Evolutionary conservation across 129 eudicot genomes (phyloP).

Genomic region (Saussurea involucrata): DNA sequence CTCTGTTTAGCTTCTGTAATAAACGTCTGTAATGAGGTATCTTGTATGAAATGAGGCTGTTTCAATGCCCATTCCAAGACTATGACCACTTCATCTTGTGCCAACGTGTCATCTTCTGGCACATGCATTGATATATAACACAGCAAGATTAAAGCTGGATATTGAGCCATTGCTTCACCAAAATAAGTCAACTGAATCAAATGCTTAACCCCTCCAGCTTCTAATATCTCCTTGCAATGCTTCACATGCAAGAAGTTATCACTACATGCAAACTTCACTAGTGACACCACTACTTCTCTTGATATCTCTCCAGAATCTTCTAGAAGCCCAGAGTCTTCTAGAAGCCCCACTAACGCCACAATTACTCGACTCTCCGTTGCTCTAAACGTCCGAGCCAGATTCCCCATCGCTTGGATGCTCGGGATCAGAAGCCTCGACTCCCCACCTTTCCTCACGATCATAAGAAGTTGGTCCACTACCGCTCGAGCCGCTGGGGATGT

Average conservation of each 20-base stretch:
- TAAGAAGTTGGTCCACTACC: conserved; percentile 12
- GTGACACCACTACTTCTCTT: conserved; percentile 8
- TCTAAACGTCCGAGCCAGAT: conserved; percentile 16
- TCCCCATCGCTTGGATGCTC: conserved; percentile 8
- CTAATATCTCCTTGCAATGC: conserved; percentile 18
- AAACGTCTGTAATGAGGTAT: neutral
- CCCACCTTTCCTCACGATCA: neutral
- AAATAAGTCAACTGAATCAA: conserved; percentile 15
- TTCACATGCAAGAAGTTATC: conserved; percentile 13
- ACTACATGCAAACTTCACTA: conserved; percentile 13
- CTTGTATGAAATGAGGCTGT: neutral
- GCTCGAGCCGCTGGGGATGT: conserved; percentile 12
- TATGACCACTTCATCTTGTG: neutral
- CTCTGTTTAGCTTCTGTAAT: neutral
- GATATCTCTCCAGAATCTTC: conserved; percentile 1
- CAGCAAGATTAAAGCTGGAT: conserved; percentile 3
- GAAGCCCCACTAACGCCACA: conserved; percentile 10
- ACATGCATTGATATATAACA: conserved; percentile 14
- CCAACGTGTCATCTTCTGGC: conserved; percentile 19
- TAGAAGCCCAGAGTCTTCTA: neutral
- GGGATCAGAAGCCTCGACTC: conserved; percentile 9
- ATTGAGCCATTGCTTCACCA: conserved; percentile 17
- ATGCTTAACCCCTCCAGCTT: conserved; percentile 15
- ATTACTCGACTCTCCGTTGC: conserved; percentile 22
- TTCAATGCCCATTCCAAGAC: conserved; percentile 16